Percentiles rank a stretch among this genome's conserved stretches.
These are phyloP conservation scores for Prillingera fragicola DNA, from an alignment of 1,284 basidiomycete species.

Conservation along the genomic window DNA sequence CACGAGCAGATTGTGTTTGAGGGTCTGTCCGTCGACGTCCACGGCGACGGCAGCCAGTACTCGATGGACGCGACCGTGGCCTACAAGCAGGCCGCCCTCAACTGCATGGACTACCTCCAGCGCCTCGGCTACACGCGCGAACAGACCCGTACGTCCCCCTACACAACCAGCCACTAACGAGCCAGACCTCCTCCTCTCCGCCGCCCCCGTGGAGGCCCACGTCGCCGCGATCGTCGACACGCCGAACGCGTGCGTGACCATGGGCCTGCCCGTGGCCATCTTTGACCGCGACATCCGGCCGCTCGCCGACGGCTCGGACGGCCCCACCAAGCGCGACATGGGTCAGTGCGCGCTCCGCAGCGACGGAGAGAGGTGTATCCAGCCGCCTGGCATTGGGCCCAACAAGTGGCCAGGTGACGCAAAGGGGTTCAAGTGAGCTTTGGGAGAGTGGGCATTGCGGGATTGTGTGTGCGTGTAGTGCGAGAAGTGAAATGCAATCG, in stretches of 20 bases:
- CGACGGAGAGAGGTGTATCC: constrained; percentile 50
- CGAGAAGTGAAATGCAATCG: too few relatives aligned
- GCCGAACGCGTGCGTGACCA: constrained; percentile 69
- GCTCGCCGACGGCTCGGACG: constrained; percentile 56
- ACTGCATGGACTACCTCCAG: constrained; percentile 64
- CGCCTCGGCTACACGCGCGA: constrained; percentile 49
- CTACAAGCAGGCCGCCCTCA: constrained; percentile 70
- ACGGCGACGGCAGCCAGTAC: constrained; percentile 14
- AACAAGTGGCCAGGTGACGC: too few relatives aligned
- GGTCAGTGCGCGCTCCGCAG: constrained; percentile 63
- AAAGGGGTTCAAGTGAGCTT: too few relatives aligned
- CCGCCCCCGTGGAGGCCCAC: constrained; percentile 66
- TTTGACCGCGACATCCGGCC: constrained; percentile 69
- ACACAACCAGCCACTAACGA: too few relatives aligned
- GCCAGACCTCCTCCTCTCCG: constrained; percentile 64
- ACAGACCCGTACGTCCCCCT: constrained; percentile 57
- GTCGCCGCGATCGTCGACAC: constrained; percentile 69
- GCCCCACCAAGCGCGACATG: constrained; percentile 56
- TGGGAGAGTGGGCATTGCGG: too few relatives aligned
- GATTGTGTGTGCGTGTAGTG: too few relatives aligned
- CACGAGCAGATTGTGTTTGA: constrained; percentile 13
- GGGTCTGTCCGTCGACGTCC: constrained; percentile 9
- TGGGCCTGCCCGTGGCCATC: constrained; percentile 64
- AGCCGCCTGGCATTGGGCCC: too few relatives aligned
- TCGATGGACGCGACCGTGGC: constrained; percentile 31